A percentile compares a stretch with the other conserved stretches of the same genome.
These are phyloP conservation scores for Botrytis galanthina DNA, from an alignment of 2,329 filamentous ascomycete species.

Conservation along the genomic window DNA sequence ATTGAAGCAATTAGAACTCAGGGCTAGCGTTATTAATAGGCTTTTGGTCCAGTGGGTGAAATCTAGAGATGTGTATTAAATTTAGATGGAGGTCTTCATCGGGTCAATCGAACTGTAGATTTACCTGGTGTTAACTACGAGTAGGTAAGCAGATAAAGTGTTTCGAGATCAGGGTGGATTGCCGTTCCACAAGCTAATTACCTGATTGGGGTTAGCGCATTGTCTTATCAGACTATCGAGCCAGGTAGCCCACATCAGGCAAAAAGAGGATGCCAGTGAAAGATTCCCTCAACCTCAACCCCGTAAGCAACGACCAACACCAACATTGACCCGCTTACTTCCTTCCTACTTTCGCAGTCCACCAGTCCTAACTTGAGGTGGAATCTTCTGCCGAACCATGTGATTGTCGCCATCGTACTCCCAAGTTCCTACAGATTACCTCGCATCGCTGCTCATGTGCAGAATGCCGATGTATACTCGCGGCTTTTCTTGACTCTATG, in stretches of 20 bases:
- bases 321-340: background rate
- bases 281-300: background rate
- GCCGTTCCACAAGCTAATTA: background rate
- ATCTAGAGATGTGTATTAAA: background rate
- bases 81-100: background rate
- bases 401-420: background rate
- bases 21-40: background rate
- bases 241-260: background rate
- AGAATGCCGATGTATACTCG: background rate
- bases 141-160: background rate
- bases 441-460: background rate
- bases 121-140: background rate
- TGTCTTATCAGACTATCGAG: background rate
- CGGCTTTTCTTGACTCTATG: background rate
- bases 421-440: background rate
- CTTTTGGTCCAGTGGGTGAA: background rate
- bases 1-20: background rate
- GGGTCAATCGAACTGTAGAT: background rate
- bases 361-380: background rate
- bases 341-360: background rate
- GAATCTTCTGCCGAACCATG: background rate
- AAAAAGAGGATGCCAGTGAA: background rate
- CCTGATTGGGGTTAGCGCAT: background rate
- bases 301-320: background rate
- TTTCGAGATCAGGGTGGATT: background rate